Base-by-base conservation (phyloP, 176 grass and related monocot species). In the Dendrocalamus sinicus region DNA sequence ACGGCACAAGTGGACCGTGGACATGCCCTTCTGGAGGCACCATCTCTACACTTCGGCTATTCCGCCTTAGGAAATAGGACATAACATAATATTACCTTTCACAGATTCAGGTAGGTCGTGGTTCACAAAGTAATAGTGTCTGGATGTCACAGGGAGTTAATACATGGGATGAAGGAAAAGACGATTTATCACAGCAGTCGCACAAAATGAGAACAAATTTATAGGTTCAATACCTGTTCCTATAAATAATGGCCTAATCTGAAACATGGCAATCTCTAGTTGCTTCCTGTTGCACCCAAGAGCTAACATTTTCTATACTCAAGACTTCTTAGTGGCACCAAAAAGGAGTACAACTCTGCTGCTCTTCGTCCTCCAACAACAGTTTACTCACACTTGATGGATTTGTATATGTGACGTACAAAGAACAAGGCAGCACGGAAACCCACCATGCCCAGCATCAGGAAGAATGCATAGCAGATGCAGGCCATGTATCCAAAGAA, bases 401-500 rank as follows among this genome's bases (percentile, higher is more conserved):
- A 98, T 67, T 92, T 92, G 88, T 98, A 98, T 86, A 98, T 98
- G 89, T 98, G 95, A 39, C 93, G 93, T 60, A 98, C 95, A 89
- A 98, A 98, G 80, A 98, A 91, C 83, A 98, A 77, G 52, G 96
- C 81, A 5, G 96, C 93, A 17, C 88, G 91, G 91, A 98, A 98
- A 30, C 96, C 96, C 60, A 98, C 86, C 91, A 95, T 92, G 20
- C 96, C 96, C 5, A 98, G 93, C 93, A 96, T 91, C 67, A 98
- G 84, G 85, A 98, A 98, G 81, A 98, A 98, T 37, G 93, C 96
- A 72, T 95, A 98, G 82, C 96, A 98, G 79, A 98, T 95, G 82
- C 96, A 98, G 80, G 96, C 93, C 96, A 98, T 98, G 86, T 98
- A 98, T 20, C 96, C 96, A 67, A 98, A 98, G 91, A 98, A 98